These are phyloP conservation scores for Apiospora saccharicola DNA, from an alignment of 2,329 filamentous ascomycete species.

Conservation along the genomic window DNA sequence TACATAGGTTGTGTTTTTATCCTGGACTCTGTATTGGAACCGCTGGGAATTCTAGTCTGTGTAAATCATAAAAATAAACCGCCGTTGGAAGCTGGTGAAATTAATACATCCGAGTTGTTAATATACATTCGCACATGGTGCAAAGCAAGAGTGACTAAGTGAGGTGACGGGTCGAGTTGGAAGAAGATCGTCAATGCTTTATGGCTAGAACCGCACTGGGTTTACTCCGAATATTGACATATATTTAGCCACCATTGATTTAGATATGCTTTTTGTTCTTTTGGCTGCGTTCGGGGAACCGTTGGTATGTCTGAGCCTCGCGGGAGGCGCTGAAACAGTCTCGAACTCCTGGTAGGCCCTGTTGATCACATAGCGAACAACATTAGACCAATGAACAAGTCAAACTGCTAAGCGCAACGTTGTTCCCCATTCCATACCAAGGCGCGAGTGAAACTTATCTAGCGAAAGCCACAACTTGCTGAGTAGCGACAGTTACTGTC, in stretches of 20 bases:
- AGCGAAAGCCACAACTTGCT: background rate
- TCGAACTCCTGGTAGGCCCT: background rate
- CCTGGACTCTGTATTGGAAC: background rate
- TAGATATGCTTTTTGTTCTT: background rate
- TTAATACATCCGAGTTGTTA: background rate
- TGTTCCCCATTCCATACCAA: background rate
- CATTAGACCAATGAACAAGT: background rate
- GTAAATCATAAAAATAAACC: background rate
- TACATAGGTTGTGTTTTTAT: background rate
- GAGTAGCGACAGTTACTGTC: background rate
- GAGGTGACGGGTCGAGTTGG: background rate
- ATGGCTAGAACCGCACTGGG: background rate
- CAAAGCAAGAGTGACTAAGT: background rate
- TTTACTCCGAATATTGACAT: background rate
- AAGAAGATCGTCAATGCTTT: background rate
- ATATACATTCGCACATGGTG: background rate
- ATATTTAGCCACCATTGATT: background rate
- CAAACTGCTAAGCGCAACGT: background rate
- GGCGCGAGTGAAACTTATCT: background rate
- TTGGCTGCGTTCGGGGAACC: background rate
- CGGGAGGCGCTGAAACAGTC: conserved; percentile 13
- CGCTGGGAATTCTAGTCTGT: background rate
- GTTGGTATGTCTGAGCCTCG: background rate
- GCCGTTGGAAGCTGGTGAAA: background rate
- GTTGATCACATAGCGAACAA: background rate